Evolutionary conservation across 108 stramenopile species (phyloP).

Genomic region (Epipyxis sp.): DNA sequence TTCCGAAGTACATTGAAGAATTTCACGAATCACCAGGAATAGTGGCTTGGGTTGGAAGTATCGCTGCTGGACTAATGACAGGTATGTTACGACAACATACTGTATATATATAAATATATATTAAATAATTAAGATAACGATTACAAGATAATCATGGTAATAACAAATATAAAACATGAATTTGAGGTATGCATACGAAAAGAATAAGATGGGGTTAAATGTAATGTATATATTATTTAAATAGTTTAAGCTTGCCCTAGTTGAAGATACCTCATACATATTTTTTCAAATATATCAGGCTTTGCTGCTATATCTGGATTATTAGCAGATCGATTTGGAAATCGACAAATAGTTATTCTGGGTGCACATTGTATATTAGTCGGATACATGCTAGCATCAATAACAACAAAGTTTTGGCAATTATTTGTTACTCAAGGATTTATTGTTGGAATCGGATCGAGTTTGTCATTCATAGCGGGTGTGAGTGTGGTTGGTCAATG

Average conservation of each 20-base stretch:
- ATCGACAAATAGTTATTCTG: not conserved
- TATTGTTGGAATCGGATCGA: conserved; percentile 7
- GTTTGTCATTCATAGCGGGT: conserved; percentile 18
- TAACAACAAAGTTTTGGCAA: conserved; percentile 17
- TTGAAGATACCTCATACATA: no score
- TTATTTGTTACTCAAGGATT: conserved; percentile 21
- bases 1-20: conserved; percentile 17
- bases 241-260: no score
- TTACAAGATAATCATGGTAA: no score
- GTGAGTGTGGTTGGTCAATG: conserved; percentile 23
- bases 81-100: no score
- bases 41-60: conserved; percentile 22
- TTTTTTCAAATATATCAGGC: no score
- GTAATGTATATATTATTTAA: no score
- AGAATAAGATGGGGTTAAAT: no score
- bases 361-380: not conserved
- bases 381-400: conserved; percentile 12
- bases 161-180: no score
- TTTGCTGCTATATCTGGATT: not conserved
- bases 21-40: not conserved
- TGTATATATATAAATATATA: no score
- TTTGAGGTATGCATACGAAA: no score
- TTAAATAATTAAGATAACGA: no score
- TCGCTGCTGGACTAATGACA: conserved; percentile 3
- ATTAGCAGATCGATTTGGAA: conserved; percentile 17